Conservation (phyloP, 164 flowering plant genomes). For the Berberis vulgaris region DNA sequence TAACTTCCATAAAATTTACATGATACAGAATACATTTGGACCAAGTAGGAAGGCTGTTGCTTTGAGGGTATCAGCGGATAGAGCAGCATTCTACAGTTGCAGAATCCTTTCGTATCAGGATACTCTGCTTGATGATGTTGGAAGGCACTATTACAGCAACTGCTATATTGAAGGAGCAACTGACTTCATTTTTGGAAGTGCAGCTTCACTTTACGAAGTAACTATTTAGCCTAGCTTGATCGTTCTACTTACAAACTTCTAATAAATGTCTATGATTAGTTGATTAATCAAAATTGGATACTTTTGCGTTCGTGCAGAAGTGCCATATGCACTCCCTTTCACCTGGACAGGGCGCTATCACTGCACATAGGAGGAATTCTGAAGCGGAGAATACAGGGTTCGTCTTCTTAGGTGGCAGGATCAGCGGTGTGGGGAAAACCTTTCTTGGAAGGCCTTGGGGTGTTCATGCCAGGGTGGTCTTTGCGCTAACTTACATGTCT, state of each 20-base stretch:
- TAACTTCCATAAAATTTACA: background rate
- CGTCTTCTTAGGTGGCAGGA: constrained; percentile 40
- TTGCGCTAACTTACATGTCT: constrained; percentile 34
- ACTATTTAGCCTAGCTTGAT: background rate
- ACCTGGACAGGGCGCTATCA: constrained; percentile 34
- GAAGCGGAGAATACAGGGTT: constrained; percentile 48
- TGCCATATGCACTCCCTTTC: constrained; percentile 55
- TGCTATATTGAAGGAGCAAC: constrained; percentile 75
- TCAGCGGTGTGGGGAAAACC: constrained; percentile 25
- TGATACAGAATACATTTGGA: constrained; percentile 43
- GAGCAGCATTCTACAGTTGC: constrained; percentile 60
- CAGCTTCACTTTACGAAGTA: constrained; percentile 64
- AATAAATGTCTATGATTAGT: background rate
- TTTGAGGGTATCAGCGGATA: constrained; percentile 54
- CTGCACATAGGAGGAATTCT: constrained; percentile 47
- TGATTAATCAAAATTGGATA: too few relatives aligned
- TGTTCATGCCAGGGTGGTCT: constrained; percentile 36
- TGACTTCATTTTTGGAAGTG: constrained; percentile 74
- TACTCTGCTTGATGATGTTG: constrained; percentile 55
- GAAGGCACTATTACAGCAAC: constrained; percentile 57
- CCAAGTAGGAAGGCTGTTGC: constrained; percentile 48
- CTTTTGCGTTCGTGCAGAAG: constrained; percentile 22
- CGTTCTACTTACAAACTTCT: too few relatives aligned
- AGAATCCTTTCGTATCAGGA: constrained; percentile 54
- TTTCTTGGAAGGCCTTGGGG: constrained; percentile 57